Evolutionary conservation across 169 alveolate genomes (phyloP).

Genomic region (Plasmodium blacklocki): DNA sequence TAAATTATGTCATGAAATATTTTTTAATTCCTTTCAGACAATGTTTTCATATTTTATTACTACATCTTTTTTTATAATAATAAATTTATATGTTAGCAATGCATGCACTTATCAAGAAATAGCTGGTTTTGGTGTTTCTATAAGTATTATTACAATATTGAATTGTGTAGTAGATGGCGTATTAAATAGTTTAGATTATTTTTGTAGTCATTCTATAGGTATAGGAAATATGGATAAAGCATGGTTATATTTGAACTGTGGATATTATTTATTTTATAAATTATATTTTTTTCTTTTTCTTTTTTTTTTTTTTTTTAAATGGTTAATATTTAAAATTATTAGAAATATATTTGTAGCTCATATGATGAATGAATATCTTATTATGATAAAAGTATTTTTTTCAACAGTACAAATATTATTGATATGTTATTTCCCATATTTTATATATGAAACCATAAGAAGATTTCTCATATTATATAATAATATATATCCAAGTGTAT

Average conservation of each 20-base stretch:
- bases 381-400: slow-evolving; percentile 10
- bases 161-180: slow-evolving; percentile 26
- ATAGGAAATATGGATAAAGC: slow-evolving; percentile 11
- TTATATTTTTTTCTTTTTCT: slow-evolving; percentile 7
- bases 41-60: slow-evolving; percentile 53
- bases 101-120: slow-evolving; percentile 36
- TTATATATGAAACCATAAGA: slow-evolving; percentile 29
- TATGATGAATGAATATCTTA: background rate
- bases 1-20: slow-evolving; percentile 10
- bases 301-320: slow-evolving; percentile 16
- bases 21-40: slow-evolving; percentile 27
- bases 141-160: slow-evolving; percentile 4
- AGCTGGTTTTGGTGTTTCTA: slow-evolving; percentile 50
- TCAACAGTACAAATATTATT: slow-evolving; percentile 27
- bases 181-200: slow-evolving; percentile 32
- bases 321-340: background rate
- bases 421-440: slow-evolving; percentile 28
- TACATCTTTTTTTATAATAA: slow-evolving; percentile 32
- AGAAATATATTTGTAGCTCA: background rate
- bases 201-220: slow-evolving; percentile 32
- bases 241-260: slow-evolving; percentile 18
- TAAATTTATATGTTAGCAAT: slow-evolving; percentile 26
- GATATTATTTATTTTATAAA: slow-evolving; percentile 18
- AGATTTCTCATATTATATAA: slow-evolving; percentile 32
- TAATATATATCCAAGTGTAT: slow-evolving; percentile 38